These are phyloP conservation scores for Paraphaeosphaeria sporulosa DNA, from an alignment of 2,329 filamentous ascomycete species.

Conservation along the genomic window DNA sequence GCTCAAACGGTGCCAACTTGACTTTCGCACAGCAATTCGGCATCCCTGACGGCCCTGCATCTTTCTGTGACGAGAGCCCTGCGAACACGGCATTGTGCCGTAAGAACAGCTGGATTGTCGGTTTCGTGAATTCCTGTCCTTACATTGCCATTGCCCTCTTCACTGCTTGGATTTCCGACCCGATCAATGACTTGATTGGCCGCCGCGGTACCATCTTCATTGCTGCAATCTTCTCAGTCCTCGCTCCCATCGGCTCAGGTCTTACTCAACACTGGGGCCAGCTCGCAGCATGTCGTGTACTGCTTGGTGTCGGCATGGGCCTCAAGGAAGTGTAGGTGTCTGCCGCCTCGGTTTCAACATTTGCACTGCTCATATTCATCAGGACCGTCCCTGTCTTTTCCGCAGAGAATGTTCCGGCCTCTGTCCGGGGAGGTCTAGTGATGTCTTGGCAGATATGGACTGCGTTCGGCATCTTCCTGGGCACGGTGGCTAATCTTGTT, in stretches of 20 bases:
- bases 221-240: conserved; percentile 43
- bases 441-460: conserved; percentile 58
- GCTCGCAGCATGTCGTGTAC: conserved; percentile 48
- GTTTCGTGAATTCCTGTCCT: conserved; percentile 42
- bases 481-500: conserved; percentile 50
- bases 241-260: conserved; percentile 46
- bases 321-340: conserved; percentile 46
- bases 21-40: conserved; percentile 59
- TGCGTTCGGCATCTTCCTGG: conserved; percentile 56
- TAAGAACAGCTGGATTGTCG: conserved; percentile 44
- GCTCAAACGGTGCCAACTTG: conserved; percentile 61
- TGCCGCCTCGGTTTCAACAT: neutral
- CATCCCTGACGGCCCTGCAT: conserved; percentile 34
- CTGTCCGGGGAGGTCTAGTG: conserved; percentile 57
- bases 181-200: conserved; percentile 40
- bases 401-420: conserved; percentile 57
- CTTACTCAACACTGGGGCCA: conserved; percentile 50
- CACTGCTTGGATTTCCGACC: conserved; percentile 37
- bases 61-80: conserved; percentile 22
- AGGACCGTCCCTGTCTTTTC: conserved; percentile 55
- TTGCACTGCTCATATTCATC: neutral
- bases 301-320: conserved; percentile 54
- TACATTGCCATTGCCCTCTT: conserved; percentile 43
- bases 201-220: conserved; percentile 46
- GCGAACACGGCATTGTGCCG: conserved; percentile 33